Evolutionary conservation across 2,329 filamentous ascomycete genomes (phyloP).

Genomic region (Venturia oleaginea): DNA sequence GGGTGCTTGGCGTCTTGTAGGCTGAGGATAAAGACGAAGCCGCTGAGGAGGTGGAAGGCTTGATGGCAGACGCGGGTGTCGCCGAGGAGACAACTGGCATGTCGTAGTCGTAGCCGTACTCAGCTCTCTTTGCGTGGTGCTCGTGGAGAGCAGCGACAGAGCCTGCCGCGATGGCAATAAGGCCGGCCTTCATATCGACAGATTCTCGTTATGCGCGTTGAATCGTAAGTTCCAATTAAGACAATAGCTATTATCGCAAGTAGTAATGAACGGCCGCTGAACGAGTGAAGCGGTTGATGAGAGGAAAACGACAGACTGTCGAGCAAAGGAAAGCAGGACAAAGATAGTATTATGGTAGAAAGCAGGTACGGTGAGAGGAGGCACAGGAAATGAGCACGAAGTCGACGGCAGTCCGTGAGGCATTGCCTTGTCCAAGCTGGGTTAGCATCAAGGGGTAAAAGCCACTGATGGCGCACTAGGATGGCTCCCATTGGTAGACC

Average conservation of each 20-base stretch:
- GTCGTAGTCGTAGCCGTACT: constrained; percentile 3
- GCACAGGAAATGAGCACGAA: constrained; percentile 12
- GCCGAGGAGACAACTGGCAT: background rate
- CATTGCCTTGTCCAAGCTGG: background rate
- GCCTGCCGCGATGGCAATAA: constrained; percentile 54
- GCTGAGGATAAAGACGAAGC: background rate
- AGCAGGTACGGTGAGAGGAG: constrained; percentile 12
- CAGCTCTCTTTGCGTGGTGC: constrained; percentile 35
- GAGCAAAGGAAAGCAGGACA: constrained; percentile 23
- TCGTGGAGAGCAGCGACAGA: constrained; percentile 50
- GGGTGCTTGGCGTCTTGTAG: background rate
- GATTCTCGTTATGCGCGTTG: constrained; percentile 5
- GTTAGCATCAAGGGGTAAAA: constrained; percentile 5
- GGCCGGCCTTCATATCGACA: constrained; percentile 59
- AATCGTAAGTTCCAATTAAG: constrained; percentile 15
- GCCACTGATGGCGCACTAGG: background rate
- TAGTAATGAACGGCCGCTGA: constrained; percentile 70
- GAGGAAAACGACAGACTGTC: constrained; percentile 30
- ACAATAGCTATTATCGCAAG: constrained; percentile 20
- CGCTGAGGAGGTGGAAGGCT: background rate
- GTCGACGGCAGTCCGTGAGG: constrained; percentile 3
- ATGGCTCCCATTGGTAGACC: background rate
- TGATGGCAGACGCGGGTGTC: background rate
- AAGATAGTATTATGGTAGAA: constrained; percentile 21
- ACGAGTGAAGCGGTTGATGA: constrained; percentile 72